Percentiles rank a stretch among this genome's conserved stretches.
phyloP scores from a whole-genome alignment of 2,329 filamentous ascomycete genomes.

The Verticillium isaacii region DNA sequence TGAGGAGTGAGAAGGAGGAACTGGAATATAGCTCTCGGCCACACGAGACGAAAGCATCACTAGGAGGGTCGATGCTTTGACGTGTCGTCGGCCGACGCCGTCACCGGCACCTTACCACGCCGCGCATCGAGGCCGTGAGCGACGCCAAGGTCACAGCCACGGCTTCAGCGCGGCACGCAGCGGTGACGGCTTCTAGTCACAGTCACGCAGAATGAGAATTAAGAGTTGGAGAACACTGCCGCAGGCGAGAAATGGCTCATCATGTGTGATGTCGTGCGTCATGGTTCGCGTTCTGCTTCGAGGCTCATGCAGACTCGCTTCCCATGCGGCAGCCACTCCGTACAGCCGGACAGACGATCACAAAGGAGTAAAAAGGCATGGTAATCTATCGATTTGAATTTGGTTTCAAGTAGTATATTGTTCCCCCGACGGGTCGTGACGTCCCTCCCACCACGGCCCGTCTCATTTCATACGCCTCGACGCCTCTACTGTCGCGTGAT shows the following conservation, averaged over 20 bases:
- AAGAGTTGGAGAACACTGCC: neutral
- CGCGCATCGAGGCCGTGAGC: neutral
- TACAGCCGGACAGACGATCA: neutral
- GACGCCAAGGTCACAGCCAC: neutral
- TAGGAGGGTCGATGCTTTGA: neutral
- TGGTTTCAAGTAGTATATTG: neutral
- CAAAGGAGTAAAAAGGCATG: constrained; percentile 3
- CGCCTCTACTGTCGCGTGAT: constrained; percentile 40
- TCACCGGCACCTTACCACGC: neutral
- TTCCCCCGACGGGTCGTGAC: constrained; percentile 38
- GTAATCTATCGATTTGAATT: constrained; percentile 6
- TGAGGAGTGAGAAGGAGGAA: neutral
- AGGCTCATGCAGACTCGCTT: neutral
- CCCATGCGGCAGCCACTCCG: neutral
- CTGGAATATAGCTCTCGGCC: neutral
- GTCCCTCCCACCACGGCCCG: constrained; percentile 56
- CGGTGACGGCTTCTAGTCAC: too few relatives aligned
- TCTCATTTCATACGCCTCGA: constrained; percentile 20
- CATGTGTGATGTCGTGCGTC: neutral
- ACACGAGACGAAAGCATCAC: neutral
- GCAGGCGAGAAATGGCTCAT: neutral
- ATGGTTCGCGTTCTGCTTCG: neutral
- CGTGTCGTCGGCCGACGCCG: neutral
- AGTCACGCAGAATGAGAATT: neutral
- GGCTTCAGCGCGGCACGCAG: neutral